Evolutionary conservation across 1,284 basidiomycete genomes (phyloP), one percentile per base, ranked within the genome.

Genomic region (Wolfiporia cocos): DNA sequence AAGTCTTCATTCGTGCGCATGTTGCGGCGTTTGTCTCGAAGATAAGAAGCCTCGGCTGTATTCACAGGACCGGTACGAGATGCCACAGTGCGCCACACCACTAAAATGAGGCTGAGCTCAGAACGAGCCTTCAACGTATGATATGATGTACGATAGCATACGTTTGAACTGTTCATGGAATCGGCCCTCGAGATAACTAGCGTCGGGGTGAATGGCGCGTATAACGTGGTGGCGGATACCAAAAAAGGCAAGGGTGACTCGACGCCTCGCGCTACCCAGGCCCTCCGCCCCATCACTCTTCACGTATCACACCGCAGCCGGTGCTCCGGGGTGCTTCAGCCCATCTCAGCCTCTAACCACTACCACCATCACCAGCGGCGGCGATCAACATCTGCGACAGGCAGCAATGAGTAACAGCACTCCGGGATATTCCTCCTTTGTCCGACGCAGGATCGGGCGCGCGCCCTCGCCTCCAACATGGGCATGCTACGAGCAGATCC

Each of bases 401-500:
- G 37, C 43, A 49, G 55, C 51, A 30, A 76, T 73, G 70, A 68
- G 41, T 45, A 49, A 32, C 42, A 51, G 69, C 50, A 47, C 53
- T 31, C 19, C 33, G 23, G 38, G 37, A 14, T 56, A 57, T 51
- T 42, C 58, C 23, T 69, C 76, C 56, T 81, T 76, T 62, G 81
- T 78, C 63, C 76, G 81, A 43, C 76, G 85, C 49, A 74, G 75
- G 36, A 76, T 87, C 54, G 84, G 85, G 21, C 75, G 85, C 44
- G 85, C 85, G 35, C 78, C 85, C 19, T 86, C 84, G 4, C 85
- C 85, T 2, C 84, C 85, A 24, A 87, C 83, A 0, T 87, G 84
- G 85, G 83, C 84, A 14, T 88, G 84, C 70, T 88, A 88, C 64
- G 85, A 88, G 71, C 84, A 87, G 71, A 87, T 87, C 58, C 79